A percentile compares a stretch with the other conserved stretches of the same genome.
Evolutionary conservation across 768 basidiomycete genomes (phyloP).

Genomic region (Clitopilus hobsonii): DNA sequence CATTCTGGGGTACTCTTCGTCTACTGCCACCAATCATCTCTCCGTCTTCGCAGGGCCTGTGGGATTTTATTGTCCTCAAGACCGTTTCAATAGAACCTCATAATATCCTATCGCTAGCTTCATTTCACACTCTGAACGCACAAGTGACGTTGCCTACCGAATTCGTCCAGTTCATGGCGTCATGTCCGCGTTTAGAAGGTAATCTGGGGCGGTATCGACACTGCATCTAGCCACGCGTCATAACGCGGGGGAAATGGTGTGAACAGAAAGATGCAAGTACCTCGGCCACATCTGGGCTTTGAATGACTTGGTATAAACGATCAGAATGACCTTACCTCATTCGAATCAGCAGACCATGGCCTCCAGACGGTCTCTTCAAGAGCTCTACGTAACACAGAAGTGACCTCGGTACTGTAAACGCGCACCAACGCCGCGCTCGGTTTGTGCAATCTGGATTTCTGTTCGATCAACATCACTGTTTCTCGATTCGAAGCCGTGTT

Average conservation of each 20-base stretch:
- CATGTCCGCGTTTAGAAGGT: not conserved
- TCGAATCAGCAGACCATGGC: no score
- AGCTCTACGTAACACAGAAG: no score
- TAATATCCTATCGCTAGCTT: no score
- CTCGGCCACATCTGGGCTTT: no score
- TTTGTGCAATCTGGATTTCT: not conserved
- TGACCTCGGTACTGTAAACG: no score
- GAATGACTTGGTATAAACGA: no score
- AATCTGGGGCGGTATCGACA: not conserved
- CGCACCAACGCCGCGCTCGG: not conserved
- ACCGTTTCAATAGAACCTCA: no score
- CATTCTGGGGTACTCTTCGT: not conserved
- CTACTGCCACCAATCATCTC: not conserved
- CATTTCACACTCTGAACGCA: not conserved
- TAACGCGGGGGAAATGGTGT: not conserved
- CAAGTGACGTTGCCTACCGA: not conserved
- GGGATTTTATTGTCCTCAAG: no score
- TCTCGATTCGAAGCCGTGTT: not conserved
- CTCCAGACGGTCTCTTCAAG: no score
- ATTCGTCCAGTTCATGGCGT: not conserved
- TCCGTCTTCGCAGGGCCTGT: no score
- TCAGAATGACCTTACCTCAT: no score
- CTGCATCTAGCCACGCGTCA: not conserved
- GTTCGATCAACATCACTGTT: not conserved
- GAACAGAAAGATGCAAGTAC: no score